phyloP scores from a whole-genome alignment of 306 rosid genomes.

The Mucuna pruriens region DNA sequence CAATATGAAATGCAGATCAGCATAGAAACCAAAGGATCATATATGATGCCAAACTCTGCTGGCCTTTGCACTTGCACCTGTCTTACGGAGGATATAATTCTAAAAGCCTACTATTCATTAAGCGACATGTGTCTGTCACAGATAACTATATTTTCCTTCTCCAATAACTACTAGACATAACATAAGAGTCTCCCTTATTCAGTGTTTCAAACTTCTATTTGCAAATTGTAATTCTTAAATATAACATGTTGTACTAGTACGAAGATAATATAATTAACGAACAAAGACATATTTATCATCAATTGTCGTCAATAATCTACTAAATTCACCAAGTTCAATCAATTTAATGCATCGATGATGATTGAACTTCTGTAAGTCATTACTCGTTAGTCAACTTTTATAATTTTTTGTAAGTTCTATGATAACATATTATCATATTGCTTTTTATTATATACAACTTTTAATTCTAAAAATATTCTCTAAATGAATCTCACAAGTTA shows the following conservation, averaged over 20 bases:
- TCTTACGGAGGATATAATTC: not conserved
- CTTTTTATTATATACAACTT: too few species aligned
- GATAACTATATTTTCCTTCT: not conserved
- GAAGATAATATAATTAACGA: not conserved
- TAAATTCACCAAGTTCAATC: not conserved
- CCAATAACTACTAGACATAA: not conserved
- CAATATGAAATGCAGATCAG: slow-evolving; percentile 6
- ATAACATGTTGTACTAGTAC: not conserved
- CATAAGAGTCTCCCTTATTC: not conserved
- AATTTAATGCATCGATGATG: too few species aligned
- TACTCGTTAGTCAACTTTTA: too few species aligned
- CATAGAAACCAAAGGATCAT: not conserved
- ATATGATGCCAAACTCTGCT: not conserved
- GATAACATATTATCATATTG: too few species aligned
- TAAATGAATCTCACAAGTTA: too few species aligned
- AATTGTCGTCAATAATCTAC: not conserved
- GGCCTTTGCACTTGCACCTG: not conserved
- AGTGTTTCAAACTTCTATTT: not conserved
- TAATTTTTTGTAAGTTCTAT: too few species aligned
- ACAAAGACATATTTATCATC: not conserved
- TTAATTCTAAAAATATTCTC: too few species aligned
- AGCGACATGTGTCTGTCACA: too few species aligned
- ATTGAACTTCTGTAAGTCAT: too few species aligned
- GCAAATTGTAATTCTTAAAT: not conserved
- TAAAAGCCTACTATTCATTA: too few species aligned